These are phyloP conservation scores for Phragmites australis DNA, from an alignment of 176 grass and related monocot genomes.

Conservation along the genomic window DNA sequence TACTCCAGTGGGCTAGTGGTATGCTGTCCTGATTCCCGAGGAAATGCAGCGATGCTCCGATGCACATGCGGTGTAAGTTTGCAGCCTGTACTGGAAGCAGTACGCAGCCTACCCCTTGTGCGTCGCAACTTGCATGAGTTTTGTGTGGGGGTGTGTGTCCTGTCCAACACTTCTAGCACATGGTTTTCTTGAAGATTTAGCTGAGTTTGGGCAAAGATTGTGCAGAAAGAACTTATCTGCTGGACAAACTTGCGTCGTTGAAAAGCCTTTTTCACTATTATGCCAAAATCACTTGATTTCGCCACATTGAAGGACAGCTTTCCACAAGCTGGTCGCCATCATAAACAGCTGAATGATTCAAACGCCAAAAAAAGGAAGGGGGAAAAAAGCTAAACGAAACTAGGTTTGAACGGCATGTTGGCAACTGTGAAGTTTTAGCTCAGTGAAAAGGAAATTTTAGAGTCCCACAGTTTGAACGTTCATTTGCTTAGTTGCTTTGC, in stretches of 20 bases:
- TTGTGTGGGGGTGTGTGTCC: too few relatives aligned
- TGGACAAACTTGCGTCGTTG: too few relatives aligned
- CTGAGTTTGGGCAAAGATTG: background rate
- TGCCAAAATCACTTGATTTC: background rate
- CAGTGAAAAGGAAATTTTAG: background rate
- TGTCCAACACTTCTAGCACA: background rate
- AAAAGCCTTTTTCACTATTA: background rate
- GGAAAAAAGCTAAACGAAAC: background rate
- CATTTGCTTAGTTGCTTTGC: background rate
- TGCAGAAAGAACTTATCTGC: background rate
- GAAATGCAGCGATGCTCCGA: background rate
- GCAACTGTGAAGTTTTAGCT: background rate
- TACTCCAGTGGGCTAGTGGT: background rate
- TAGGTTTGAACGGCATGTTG: background rate
- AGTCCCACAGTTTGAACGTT: constrained; percentile 1
- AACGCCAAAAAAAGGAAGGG: background rate
- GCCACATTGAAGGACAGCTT: background rate
- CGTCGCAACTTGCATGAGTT: background rate
- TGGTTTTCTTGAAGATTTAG: background rate
- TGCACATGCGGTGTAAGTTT: constrained; percentile 6
- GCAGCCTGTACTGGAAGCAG: background rate
- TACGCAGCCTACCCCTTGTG: background rate
- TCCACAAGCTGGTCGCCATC: background rate
- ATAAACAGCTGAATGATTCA: background rate
- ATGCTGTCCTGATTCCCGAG: too few relatives aligned